A percentile compares a stretch with the other conserved stretches of the same genome.
These are phyloP conservation scores for Venturia aucupariae DNA, from an alignment of 2,329 filamentous ascomycete genomes.

Conservation along the genomic window DNA sequence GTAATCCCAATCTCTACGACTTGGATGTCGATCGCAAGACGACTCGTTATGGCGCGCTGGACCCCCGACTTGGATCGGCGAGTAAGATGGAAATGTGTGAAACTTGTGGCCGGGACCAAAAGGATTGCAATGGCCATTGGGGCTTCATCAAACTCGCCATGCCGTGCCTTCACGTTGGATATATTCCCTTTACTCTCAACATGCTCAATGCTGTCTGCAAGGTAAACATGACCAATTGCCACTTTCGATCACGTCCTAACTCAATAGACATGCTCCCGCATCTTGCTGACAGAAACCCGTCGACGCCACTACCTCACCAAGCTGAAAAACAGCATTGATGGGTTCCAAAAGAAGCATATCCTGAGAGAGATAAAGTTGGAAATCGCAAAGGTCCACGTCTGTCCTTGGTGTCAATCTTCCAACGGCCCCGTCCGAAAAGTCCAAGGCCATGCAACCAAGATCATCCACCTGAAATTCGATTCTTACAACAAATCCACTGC, in stretches of 20 bases:
- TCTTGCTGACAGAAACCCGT: slow-evolving; percentile 74
- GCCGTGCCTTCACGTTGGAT: slow-evolving; percentile 92
- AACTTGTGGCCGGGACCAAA: slow-evolving; percentile 73
- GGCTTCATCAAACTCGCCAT: slow-evolving; percentile 85
- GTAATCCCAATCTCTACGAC: slow-evolving; percentile 90
- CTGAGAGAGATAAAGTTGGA: slow-evolving; percentile 83
- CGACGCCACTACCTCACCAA: slow-evolving; percentile 69
- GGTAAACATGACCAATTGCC: slow-evolving; percentile 69
- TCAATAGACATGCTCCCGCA: slow-evolving; percentile 62
- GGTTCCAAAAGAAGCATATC: slow-evolving; percentile 71
- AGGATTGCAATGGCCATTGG: slow-evolving; percentile 90
- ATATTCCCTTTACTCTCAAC: slow-evolving; percentile 84
- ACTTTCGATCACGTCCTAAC: slow-evolving; percentile 46
- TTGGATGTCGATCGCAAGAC: slow-evolving; percentile 43
- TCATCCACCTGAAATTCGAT: slow-evolving; percentile 87
- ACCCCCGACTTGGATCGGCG: slow-evolving; percentile 80
- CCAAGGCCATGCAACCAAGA: slow-evolving; percentile 71
- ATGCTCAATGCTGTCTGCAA: slow-evolving; percentile 97
- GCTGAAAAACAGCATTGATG: slow-evolving; percentile 69
- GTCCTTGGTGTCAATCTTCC: slow-evolving; percentile 68
- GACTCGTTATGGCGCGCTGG: slow-evolving; percentile 78
- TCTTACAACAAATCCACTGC: slow-evolving; percentile 83
- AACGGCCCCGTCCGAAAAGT: slow-evolving; percentile 92
- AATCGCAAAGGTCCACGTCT: slow-evolving; percentile 77
- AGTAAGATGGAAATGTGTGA: slow-evolving; percentile 70